Base-by-base conservation (phyloP, 805 yeast genomes). In the Clavispora fructus region DNA sequence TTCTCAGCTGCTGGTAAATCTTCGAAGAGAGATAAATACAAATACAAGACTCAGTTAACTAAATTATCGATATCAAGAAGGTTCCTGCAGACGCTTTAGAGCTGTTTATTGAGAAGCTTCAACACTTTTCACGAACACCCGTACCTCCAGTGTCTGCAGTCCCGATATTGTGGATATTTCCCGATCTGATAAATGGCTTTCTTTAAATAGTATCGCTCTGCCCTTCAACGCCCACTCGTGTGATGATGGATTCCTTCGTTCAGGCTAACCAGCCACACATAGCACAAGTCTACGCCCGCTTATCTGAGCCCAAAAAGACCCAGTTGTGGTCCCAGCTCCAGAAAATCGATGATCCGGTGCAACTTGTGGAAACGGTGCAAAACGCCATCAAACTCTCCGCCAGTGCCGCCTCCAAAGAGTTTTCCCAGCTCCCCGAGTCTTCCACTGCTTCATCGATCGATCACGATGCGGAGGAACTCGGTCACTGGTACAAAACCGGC, bases 221-320 rank as follows among this genome's bases (percentile, higher is more conserved):
- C 35, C 31, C n/a, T 11, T 17, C 37, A 8, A 9, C 11, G 3
- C 5, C 4, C 13, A 31, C 39, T 14, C 10, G 9, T 29, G n/a
- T 7, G 25, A 37, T 16, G 37, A 39, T 52, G 52, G 48, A 52
- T 38, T 44, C 48, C 7, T 80, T 68, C 55, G 59, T 57, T 23
- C 57, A 64, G 6, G 82, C 83, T 0, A 74, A 75, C 8, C 88
- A 82, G 59, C 58, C 53, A 3, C 85, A 81, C 47, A 55, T 82
- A 14, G 80, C 81, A 59, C 59, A 66, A 27, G 74, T 72, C 51
- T 75, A 74, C 68, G 73, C 73, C 35, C 41, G 55, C 11, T 63
- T 82, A 38, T 35, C 62, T 6, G 46, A 52, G 1, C 61, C 50
- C 13, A 53, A 79, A 44, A 69, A 73, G 53, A 48, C 53, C 1